phyloP scores from a whole-genome alignment of 257 asterid genomes.

The Solanum okadae region DNA sequence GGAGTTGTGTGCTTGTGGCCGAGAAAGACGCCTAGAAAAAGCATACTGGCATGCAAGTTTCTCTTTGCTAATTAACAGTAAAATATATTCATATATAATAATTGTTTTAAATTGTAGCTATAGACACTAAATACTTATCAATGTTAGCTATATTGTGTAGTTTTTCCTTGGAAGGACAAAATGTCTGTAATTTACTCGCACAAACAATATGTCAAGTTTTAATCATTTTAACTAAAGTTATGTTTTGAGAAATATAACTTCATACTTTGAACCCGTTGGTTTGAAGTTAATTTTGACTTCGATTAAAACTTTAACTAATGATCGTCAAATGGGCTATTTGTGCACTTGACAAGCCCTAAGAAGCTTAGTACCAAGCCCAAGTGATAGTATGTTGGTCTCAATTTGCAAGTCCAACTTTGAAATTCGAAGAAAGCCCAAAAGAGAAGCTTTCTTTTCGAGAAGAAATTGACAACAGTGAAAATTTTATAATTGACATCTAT shows the following conservation, averaged over 20 bases:
- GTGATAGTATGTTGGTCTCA: neutral
- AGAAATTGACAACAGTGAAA: neutral
- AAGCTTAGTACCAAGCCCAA: neutral
- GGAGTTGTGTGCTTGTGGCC: too few species aligned
- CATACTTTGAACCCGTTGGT: neutral
- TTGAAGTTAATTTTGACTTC: neutral
- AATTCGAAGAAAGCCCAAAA: neutral
- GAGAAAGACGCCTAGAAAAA: too few species aligned
- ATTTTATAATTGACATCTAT: too few species aligned
- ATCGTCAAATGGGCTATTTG: neutral
- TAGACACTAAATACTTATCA: neutral
- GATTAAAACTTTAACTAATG: neutral
- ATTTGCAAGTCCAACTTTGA: neutral
- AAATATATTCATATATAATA: too few species aligned
- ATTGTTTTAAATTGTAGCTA: neutral
- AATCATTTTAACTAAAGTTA: neutral
- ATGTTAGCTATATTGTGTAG: too few species aligned
- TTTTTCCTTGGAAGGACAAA: neutral
- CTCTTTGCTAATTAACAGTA: too few species aligned
- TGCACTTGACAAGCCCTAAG: neutral
- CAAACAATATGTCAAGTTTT: neutral
- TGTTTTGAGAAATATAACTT: neutral
- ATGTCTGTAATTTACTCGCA: neutral
- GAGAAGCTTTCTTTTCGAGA: neutral
- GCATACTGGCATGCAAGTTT: too few species aligned